Evolutionary conservation across 192 early-diverging fungal genomes (phyloP).

Genomic region (Globomyces pollinis-pini): DNA sequence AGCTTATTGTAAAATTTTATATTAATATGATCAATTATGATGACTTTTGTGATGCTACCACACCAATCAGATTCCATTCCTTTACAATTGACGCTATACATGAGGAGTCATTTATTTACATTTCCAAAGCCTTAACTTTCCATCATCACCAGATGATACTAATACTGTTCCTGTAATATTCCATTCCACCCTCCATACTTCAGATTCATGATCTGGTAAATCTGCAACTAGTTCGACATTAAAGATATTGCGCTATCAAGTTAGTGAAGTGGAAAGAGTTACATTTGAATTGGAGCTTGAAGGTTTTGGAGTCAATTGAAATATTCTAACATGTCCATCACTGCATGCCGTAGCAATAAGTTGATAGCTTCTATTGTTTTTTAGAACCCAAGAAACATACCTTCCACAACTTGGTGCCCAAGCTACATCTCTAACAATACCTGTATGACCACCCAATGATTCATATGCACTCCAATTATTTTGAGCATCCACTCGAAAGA

Average conservation of each 20-base stretch:
- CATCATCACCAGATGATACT: conserved; percentile 73
- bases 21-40: no score
- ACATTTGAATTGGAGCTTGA: conserved; percentile 4
- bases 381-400: background rate
- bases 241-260: conserved; percentile 25
- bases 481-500: conserved; percentile 24
- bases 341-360: conserved; percentile 76
- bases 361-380: conserved; percentile 51
- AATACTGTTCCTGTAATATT: conserved; percentile 77
- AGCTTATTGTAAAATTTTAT: no score
- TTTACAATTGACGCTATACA: no score
- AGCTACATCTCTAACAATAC: conserved; percentile 57
- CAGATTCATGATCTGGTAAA: conserved; percentile 59
- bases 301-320: conserved; percentile 50
- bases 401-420: conserved; percentile 48
- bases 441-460: conserved; percentile 49
- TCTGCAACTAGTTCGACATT: conserved; percentile 47
- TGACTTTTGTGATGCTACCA: no score
- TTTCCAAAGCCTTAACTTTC: conserved; percentile 75
- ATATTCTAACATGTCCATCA: conserved; percentile 70
- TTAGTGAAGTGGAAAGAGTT: background rate
- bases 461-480: conserved; percentile 58
- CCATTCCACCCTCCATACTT: conserved; percentile 76
- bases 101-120: no score
- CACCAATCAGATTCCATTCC: no score